These are phyloP conservation scores for Dorcoceras hygrometricum DNA, from an alignment of 257 asterid species.

Conservation along the genomic window DNA sequence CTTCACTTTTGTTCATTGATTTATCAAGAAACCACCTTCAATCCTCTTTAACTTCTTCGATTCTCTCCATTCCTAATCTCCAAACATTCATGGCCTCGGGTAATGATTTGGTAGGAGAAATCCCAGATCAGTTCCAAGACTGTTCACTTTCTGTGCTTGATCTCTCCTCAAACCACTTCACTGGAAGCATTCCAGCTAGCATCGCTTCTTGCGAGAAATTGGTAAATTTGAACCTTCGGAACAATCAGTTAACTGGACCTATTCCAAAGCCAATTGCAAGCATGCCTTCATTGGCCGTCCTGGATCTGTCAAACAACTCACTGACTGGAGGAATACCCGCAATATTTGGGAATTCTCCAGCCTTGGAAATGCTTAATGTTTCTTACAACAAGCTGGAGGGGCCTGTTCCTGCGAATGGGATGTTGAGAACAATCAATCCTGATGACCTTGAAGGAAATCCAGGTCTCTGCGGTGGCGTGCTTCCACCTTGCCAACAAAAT, in stretches of 20 bases:
- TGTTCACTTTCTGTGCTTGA: slow-evolving; percentile 38
- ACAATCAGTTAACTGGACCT: slow-evolving; percentile 41
- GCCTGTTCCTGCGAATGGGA: slow-evolving; percentile 60
- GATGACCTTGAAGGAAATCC: slow-evolving; percentile 58
- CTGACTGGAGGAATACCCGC: slow-evolving; percentile 69
- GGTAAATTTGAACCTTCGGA: slow-evolving; percentile 32
- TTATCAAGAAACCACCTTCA: slow-evolving; percentile 45
- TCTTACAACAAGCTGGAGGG: slow-evolving; percentile 65
- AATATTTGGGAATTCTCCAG: slow-evolving; percentile 72
- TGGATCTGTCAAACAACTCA: slow-evolving; percentile 73
- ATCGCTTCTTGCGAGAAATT: slow-evolving; percentile 41
- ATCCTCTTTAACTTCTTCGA: slow-evolving; percentile 34
- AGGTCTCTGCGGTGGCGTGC: slow-evolving; percentile 71
- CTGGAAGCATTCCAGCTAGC: slow-evolving; percentile 42
- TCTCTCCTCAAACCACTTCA: slow-evolving; percentile 38
- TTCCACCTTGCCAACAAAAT: slow-evolving; percentile 55
- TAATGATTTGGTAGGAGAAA: slow-evolving; percentile 36
- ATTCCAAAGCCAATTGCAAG: slow-evolving; percentile 52
- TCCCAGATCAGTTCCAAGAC: slow-evolving; percentile 43
- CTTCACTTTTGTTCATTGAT: slow-evolving; percentile 43
- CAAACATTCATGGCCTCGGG: slow-evolving; percentile 39
- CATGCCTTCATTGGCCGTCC: slow-evolving; percentile 58
- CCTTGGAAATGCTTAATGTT: slow-evolving; percentile 60
- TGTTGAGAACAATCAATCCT: slow-evolving; percentile 61
- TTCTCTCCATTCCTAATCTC: slow-evolving; percentile 42